Evolutionary conservation across 1,139 yeast species (phyloP).

Genomic region (Suhomyces panamericanus): DNA sequence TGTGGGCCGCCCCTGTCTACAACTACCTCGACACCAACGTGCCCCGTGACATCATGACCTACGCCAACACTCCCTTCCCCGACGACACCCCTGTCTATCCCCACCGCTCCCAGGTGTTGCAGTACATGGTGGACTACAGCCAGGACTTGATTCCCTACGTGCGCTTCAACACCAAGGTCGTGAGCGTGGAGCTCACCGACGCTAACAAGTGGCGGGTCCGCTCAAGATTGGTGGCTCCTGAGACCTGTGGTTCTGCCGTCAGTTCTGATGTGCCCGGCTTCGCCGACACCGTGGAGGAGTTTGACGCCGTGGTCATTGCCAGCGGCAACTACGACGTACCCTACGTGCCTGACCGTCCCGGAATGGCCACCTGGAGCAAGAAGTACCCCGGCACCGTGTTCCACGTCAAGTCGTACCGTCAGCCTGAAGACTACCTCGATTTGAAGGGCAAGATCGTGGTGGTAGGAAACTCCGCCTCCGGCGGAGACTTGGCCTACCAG

Average conservation of each 20-base stretch:
- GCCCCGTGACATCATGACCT: conserved; percentile 59
- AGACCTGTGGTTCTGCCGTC: conserved; percentile 22
- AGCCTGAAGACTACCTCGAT: conserved; percentile 43
- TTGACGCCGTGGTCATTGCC: conserved; percentile 57
- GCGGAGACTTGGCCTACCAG: conserved; percentile 59
- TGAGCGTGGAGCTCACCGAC: conserved; percentile 29
- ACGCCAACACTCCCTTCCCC: conserved; percentile 46
- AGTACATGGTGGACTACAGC: conserved; percentile 46
- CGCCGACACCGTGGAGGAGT: conserved; percentile 17
- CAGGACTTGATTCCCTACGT: conserved; percentile 35
- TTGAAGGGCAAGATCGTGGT: conserved; percentile 47
- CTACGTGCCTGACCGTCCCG: conserved; percentile 52
- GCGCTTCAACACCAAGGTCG: conserved; percentile 32
- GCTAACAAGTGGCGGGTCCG: conserved; percentile 46
- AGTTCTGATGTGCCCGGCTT: conserved; percentile 6
- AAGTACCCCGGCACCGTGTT: conserved; percentile 47
- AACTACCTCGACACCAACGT: conserved; percentile 61
- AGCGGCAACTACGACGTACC: conserved; percentile 62
- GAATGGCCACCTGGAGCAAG: conserved; percentile 50
- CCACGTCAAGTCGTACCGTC: conserved; percentile 63
- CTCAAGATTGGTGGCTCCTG: conserved; percentile 24
- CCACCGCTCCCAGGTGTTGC: conserved; percentile 45
- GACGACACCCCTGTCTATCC: conserved; percentile 50
- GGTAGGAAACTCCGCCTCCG: conserved; percentile 65
- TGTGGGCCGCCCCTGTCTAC: conserved; percentile 48